These are phyloP conservation scores for Tripterygium wilfordii DNA, from an alignment of 177 flowering plant genomes.

Conservation along the genomic window DNA sequence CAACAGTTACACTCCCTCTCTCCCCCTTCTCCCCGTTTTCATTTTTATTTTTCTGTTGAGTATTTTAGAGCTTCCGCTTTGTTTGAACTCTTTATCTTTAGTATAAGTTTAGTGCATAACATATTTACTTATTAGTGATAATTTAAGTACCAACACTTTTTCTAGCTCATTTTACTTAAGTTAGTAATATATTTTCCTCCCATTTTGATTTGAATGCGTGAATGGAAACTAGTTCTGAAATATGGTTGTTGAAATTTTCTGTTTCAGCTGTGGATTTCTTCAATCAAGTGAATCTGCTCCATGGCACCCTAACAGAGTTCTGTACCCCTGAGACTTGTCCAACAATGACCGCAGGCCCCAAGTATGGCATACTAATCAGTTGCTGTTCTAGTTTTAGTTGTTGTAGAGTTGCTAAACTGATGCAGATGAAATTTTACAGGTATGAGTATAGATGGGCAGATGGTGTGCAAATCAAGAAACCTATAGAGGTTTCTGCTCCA, in stretches of 20 bases:
- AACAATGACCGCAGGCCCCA: slow-evolving; percentile 99
- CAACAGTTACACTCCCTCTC: slow-evolving; percentile 60
- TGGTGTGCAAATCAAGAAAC: slow-evolving; percentile 95
- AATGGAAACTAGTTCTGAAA: no score
- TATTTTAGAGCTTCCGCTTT: no score
- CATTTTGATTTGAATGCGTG: no score
- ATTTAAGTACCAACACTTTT: no score
- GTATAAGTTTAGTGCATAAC: no score
- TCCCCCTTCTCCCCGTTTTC: background rate
- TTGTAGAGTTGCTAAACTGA: no score
- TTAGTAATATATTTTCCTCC: no score
- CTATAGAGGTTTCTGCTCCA: slow-evolving; percentile 98
- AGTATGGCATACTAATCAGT: slow-evolving; percentile 40
- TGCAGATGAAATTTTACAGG: slow-evolving; percentile 36
- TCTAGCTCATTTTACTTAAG: no score
- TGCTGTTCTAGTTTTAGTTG: background rate
- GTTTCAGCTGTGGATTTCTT: slow-evolving; percentile 97
- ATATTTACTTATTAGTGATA: no score
- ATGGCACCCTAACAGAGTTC: slow-evolving; percentile 98
- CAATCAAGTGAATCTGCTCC: slow-evolving; percentile 98
- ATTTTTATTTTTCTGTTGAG: no score
- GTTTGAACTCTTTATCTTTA: no score
- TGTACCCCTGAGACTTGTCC: slow-evolving; percentile 96
- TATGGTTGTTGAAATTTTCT: slow-evolving; percentile 15
- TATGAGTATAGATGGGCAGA: slow-evolving; percentile 99